Percentiles rank a stretch among this genome's conserved stretches.
Conservation (phyloP, 192 early-diverging fungal species). For the Coemansia sp. region DNA sequence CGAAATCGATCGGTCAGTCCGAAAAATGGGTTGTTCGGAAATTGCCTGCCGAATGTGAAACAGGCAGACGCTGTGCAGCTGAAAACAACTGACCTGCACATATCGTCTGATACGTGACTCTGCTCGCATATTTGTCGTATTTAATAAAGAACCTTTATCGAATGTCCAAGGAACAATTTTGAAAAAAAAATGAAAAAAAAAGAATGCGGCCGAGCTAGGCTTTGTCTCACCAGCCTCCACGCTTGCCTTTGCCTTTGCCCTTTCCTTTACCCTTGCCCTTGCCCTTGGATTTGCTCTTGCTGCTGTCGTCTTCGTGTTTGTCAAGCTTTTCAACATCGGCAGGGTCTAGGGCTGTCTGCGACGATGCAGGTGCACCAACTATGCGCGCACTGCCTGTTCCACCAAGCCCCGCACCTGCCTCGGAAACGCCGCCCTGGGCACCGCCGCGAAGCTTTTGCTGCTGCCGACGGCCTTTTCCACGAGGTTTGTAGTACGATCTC, state of each 20-base stretch:
- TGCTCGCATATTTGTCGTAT: not conserved
- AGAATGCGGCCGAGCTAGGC: not conserved
- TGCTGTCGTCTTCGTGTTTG: constrained; percentile 4
- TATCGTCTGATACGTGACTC: not conserved
- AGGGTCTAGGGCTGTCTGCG: not conserved
- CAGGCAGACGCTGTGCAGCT: not conserved
- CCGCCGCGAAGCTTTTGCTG: constrained; percentile 34
- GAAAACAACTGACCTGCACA: not conserved
- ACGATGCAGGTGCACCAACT: constrained; percentile 9
- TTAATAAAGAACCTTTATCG: constrained; percentile 4
- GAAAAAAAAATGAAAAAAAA: not conserved
- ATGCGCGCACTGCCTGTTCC: constrained; percentile 54
- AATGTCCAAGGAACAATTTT: constrained; percentile 12
- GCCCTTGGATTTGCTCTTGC: constrained; percentile 23
- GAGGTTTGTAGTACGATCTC: constrained; percentile 51
- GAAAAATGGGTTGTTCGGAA: not conserved
- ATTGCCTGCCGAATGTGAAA: not conserved
- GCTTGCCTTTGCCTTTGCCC: constrained; percentile 31
- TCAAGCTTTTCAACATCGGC: not conserved
- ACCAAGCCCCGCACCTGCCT: constrained; percentile 43
- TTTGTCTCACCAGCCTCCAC: constrained; percentile 6
- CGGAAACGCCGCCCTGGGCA: constrained; percentile 42
- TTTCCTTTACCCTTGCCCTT: constrained; percentile 19
- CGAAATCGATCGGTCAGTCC: not conserved
- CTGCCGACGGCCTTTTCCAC: constrained; percentile 18